Evolutionary conservation across 371 early-diverging fungal species (phyloP).

Genomic region (Mortierella sp.): DNA sequence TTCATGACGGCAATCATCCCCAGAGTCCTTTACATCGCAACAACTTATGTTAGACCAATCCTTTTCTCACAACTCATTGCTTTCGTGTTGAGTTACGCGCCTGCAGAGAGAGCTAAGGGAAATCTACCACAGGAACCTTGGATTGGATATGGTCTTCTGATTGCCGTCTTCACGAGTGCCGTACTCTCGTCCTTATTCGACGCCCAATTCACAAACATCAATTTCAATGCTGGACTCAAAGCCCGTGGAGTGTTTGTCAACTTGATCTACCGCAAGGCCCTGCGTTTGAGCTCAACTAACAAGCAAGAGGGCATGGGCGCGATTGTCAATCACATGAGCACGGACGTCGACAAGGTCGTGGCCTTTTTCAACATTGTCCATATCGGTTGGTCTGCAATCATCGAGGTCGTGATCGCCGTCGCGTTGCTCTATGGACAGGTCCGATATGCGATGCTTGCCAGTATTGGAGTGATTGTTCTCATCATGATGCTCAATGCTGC

Average conservation of each 20-base stretch:
- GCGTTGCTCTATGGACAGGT: conserved; percentile 71
- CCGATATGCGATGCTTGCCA: conserved; percentile 41
- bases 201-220: conserved; percentile 37
- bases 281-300: conserved; percentile 80
- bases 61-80: conserved; percentile 75
- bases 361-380: conserved; percentile 59
- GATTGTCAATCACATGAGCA: conserved; percentile 90
- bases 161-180: conserved; percentile 30
- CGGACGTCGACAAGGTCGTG: conserved; percentile 82
- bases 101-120: background rate
- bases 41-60: conserved; percentile 80
- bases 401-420: conserved; percentile 83
- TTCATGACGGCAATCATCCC: conserved; percentile 29
- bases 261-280: conserved; percentile 86
- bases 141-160: conserved; percentile 66
- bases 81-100: conserved; percentile 68
- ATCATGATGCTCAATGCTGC: conserved; percentile 2
- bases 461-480: conserved; percentile 15
- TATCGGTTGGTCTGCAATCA: conserved; percentile 79
- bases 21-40: conserved; percentile 71
- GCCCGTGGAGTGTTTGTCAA: conserved; percentile 81
- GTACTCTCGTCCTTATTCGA: conserved; percentile 27
- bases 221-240: conserved; percentile 22
- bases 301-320: conserved; percentile 77
- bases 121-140: conserved; percentile 60